Percentiles rank a stretch among this genome's conserved stretches.
These are phyloP conservation scores for Logfia minima DNA, from an alignment of 129 eudicot genomes.

Conservation along the genomic window DNA sequence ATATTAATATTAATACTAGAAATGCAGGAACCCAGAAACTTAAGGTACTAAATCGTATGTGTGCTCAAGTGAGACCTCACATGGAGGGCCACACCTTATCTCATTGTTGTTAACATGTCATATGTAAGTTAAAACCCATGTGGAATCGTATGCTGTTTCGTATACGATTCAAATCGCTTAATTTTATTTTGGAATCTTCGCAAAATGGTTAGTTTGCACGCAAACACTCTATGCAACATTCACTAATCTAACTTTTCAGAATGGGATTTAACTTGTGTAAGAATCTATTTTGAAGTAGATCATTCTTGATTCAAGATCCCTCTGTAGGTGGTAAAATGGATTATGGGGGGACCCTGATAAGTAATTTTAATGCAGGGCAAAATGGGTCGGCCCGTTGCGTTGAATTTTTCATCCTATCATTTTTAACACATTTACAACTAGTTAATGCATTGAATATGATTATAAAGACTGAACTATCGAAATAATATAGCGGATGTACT, in stretches of 20 bases:
- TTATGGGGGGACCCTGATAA: neutral
- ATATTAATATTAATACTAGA: neutral
- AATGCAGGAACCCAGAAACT: neutral
- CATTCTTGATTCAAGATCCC: neutral
- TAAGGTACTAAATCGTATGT: neutral
- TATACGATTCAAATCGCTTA: neutral
- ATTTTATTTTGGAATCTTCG: constrained; percentile 1
- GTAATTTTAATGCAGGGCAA: neutral
- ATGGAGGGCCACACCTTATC: constrained; percentile 17
- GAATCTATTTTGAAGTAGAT: neutral
- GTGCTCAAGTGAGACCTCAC: constrained; percentile 7
- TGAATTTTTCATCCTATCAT: neutral
- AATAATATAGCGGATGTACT: too few species aligned
- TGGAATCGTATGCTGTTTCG: neutral
- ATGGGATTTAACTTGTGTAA: neutral
- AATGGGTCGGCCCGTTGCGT: neutral
- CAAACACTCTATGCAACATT: constrained; percentile 1
- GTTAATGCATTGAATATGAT: neutral
- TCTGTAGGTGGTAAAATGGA: neutral
- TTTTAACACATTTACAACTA: neutral
- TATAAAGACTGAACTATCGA: neutral
- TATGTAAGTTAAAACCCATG: neutral
- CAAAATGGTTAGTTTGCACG: neutral
- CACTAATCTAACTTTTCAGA: neutral
- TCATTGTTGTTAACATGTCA: neutral